phyloP scores from a whole-genome alignment of 2,329 filamentous ascomycete genomes.

The Bipolaris victoriae region DNA sequence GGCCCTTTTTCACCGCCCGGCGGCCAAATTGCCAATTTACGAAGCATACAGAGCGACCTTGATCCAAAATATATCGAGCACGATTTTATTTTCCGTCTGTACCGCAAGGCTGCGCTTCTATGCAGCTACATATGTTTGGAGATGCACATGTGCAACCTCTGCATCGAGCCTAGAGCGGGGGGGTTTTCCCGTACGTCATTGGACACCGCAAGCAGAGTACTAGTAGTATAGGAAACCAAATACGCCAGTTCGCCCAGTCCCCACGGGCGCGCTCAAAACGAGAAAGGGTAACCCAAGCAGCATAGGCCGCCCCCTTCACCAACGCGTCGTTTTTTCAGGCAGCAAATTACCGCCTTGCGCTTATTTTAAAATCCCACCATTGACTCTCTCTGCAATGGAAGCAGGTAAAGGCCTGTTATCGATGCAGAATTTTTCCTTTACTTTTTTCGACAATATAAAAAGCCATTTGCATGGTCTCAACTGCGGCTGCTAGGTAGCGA shows the following conservation, averaged over 20 bases:
- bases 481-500: slow-evolving; percentile 2
- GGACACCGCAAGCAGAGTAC: slow-evolving; percentile 2
- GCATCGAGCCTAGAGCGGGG: slow-evolving; percentile 16
- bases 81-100: slow-evolving; percentile 10
- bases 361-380: slow-evolving; percentile 12
- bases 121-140: slow-evolving; percentile 14
- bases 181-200: slow-evolving; percentile 4
- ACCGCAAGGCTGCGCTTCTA: slow-evolving; percentile 12
- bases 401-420: not conserved
- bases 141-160: slow-evolving; percentile 20
- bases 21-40: slow-evolving; percentile 11
- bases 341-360: slow-evolving; percentile 10
- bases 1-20: slow-evolving; percentile 16
- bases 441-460: slow-evolving; percentile 15
- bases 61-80: slow-evolving; percentile 7
- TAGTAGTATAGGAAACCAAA: slow-evolving; percentile 1
- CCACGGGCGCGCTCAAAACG: not conserved
- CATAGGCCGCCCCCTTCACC: not conserved
- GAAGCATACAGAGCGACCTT: not conserved
- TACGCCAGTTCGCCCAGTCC: slow-evolving; percentile 6
- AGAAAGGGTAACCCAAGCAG: not conserved
- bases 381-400: not conserved
- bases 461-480: slow-evolving; percentile 19
- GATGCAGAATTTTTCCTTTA: slow-evolving; percentile 6
- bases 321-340: not conserved